Evolutionary conservation across 228 moss, liverwort and hornwort genomes (phyloP).

Genomic region (Sphagnum fallax): DNA sequence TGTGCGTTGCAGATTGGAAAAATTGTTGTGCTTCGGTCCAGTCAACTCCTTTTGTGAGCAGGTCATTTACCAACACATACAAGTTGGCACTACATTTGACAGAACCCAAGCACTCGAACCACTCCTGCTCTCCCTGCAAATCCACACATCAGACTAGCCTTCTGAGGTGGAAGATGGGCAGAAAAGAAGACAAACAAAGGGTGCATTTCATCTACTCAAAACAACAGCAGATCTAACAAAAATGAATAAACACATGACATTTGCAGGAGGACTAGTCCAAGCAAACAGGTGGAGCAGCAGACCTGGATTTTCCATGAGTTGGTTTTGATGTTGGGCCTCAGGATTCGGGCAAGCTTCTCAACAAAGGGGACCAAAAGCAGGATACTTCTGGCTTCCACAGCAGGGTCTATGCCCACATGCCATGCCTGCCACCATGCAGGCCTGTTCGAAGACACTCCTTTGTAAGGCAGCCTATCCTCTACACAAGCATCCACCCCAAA

Average conservation of each 20-base stretch:
- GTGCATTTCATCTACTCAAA: too few species aligned
- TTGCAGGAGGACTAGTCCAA: too few species aligned
- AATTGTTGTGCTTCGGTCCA: conserved; percentile 39
- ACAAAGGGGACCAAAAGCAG: conserved; percentile 29
- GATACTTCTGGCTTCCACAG: conserved; percentile 38
- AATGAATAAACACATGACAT: too few species aligned
- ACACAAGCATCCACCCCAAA: conserved; percentile 2
- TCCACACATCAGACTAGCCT: background rate
- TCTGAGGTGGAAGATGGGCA: background rate
- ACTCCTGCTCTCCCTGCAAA: conserved; percentile 18
- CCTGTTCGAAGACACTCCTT: conserved; percentile 36
- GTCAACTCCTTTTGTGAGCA: conserved; percentile 30
- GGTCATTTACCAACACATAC: conserved; percentile 15
- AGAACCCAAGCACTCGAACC: conserved; percentile 22
- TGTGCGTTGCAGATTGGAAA: conserved; percentile 8
- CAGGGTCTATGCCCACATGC: conserved; percentile 25
- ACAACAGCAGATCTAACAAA: too few species aligned
- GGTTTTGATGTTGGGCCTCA: conserved; percentile 48
- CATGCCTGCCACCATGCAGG: conserved; percentile 42
- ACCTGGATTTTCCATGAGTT: conserved; percentile 61
- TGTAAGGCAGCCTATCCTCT: conserved; percentile 56
- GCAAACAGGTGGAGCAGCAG: background rate
- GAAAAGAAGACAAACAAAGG: background rate
- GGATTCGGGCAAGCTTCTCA: conserved; percentile 42
- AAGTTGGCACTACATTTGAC: conserved; percentile 20